A percentile compares a stretch with the other conserved stretches of the same genome.
These are phyloP conservation scores for Ceratocystis alfenasii DNA, from an alignment of 2,329 filamentous ascomycete species.

Conservation along the genomic window DNA sequence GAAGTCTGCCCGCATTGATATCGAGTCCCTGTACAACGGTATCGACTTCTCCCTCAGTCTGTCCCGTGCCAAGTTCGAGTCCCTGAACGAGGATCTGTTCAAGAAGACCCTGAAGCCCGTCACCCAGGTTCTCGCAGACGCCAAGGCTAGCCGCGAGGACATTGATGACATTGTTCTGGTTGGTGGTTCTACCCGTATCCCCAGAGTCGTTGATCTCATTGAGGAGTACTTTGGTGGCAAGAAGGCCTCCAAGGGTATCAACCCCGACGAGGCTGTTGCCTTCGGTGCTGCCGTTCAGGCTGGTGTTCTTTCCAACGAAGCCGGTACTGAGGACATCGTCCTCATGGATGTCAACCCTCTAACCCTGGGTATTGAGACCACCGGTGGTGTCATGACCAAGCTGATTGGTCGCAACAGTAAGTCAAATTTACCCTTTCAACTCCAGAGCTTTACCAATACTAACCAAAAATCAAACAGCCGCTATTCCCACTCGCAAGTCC, in stretches of 20 bases:
- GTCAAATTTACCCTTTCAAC: background rate
- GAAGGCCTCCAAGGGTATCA: constrained; percentile 98
- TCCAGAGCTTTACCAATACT: background rate
- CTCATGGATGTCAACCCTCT: constrained; percentile 97
- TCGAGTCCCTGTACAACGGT: constrained; percentile 93
- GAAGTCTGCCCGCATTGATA: constrained; percentile 88
- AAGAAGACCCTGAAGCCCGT: constrained; percentile 99
- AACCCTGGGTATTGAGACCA: constrained; percentile 94
- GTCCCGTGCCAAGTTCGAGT: constrained; percentile 97
- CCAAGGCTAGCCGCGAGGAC: constrained; percentile 91
- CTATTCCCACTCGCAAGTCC: constrained; percentile 90
- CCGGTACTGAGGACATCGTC: constrained; percentile 66
- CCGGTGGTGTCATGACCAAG: constrained; percentile 95
- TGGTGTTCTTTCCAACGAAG: constrained; percentile 84
- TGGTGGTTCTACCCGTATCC: constrained; percentile 97
- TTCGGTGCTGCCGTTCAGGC: constrained; percentile 96
- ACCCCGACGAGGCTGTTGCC: constrained; percentile 97
- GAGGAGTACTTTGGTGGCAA: constrained; percentile 94
- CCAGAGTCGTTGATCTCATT: constrained; percentile 88
- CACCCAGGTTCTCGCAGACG: constrained; percentile 96
- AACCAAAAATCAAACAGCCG: constrained; percentile 31
- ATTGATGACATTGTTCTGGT: constrained; percentile 95
- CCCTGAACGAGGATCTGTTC: constrained; percentile 97
- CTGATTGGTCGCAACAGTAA: constrained; percentile 76
- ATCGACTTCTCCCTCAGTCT: constrained; percentile 97